Conservation (phyloP, 2,329 filamentous ascomycete species). For the Delphinella strobiligena region DNA sequence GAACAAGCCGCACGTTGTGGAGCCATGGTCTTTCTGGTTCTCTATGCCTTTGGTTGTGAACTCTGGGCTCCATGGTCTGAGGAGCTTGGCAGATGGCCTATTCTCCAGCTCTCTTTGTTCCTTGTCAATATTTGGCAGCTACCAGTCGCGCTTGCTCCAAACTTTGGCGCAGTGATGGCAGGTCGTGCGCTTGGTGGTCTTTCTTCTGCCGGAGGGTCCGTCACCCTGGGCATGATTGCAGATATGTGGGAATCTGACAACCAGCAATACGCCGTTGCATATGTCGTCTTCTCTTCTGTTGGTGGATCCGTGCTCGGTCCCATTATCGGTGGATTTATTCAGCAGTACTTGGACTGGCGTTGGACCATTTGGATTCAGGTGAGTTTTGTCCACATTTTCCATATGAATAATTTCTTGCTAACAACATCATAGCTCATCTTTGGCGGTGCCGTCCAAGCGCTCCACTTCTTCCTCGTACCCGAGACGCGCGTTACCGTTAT, state of each 20-base stretch:
- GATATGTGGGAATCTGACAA: slow-evolving; percentile 50
- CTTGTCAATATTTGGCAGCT: slow-evolving; percentile 45
- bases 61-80: slow-evolving; percentile 45
- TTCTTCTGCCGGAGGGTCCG: slow-evolving; percentile 52
- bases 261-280: slow-evolving; percentile 51
- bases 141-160: slow-evolving; percentile 33
- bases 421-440: slow-evolving; percentile 59
- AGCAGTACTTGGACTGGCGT: slow-evolving; percentile 47
- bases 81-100: slow-evolving; percentile 40
- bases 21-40: slow-evolving; percentile 38
- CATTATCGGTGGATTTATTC: slow-evolving; percentile 24
- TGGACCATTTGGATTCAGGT: slow-evolving; percentile 76
- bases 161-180: slow-evolving; percentile 34
- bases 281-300: slow-evolving; percentile 37
- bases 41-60: slow-evolving; percentile 39
- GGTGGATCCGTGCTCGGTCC: slow-evolving; percentile 25
- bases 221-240: slow-evolving; percentile 54
- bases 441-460: slow-evolving; percentile 55
- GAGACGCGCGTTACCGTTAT: slow-evolving; percentile 71
- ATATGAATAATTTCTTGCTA: no score
- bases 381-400: no score
- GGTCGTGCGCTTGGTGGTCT: slow-evolving; percentile 42
- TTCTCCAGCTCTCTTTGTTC: slow-evolving; percentile 39
- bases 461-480: slow-evolving; percentile 52
- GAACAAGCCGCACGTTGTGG: slow-evolving; percentile 35